Conservation (phyloP, 1,284 basidiomycete genomes). For the Microbotryomycetes sp. region DNA sequence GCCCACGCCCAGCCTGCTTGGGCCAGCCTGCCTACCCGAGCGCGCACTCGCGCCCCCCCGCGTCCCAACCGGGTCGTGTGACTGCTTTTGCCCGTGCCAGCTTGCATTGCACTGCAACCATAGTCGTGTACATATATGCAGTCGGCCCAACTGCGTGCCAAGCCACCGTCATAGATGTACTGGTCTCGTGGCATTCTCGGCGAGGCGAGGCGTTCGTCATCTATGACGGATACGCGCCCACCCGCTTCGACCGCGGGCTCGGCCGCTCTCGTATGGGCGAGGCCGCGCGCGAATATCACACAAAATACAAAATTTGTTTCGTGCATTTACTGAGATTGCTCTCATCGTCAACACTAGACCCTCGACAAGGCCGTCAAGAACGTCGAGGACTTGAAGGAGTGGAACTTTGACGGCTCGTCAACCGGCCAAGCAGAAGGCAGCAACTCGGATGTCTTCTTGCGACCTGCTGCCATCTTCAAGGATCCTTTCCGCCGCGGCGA, state of each 20-base stretch:
- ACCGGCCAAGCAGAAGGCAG: slow-evolving; percentile 90
- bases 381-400: slow-evolving; percentile 78
- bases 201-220: too few species aligned
- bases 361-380: slow-evolving; percentile 75
- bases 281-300: too few species aligned
- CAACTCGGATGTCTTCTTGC: slow-evolving; percentile 97
- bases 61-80: not conserved
- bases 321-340: too few species aligned
- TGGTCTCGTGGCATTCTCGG: too few species aligned
- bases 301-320: too few species aligned
- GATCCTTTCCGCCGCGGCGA: slow-evolving; percentile 98
- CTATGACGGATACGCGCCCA: too few species aligned
- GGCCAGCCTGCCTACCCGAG: not conserved
- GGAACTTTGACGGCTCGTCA: slow-evolving; percentile 99
- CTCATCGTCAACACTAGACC: too few species aligned
- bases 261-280: too few species aligned
- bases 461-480: slow-evolving; percentile 94
- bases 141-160: too few species aligned
- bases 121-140: too few species aligned
- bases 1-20: not conserved
- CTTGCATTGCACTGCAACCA: not conserved
- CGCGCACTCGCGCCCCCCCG: not conserved
- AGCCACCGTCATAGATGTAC: too few species aligned
- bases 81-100: not conserved
- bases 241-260: too few species aligned